Evolutionary conservation across 129 eudicot genomes (phyloP).

Genomic region (Smallanthus sonchifolius): DNA sequence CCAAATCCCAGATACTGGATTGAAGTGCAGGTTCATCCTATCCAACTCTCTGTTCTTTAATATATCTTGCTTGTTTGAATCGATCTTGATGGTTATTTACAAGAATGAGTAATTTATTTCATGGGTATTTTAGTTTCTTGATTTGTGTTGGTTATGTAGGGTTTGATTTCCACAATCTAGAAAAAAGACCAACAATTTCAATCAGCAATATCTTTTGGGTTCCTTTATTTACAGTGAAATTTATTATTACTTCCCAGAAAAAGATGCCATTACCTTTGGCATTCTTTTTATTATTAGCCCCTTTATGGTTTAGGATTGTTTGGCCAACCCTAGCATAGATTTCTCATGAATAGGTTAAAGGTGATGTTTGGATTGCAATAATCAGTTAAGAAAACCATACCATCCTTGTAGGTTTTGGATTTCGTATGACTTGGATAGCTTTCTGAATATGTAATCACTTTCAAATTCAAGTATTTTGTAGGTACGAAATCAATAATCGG

Average conservation of each 20-base stretch:
- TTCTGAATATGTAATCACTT: too few relatives aligned
- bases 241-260: neutral
- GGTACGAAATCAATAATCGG: too few relatives aligned
- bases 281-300: neutral
- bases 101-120: neutral
- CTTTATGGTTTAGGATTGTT: slow-evolving; percentile 1
- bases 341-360: neutral
- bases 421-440: too few relatives aligned
- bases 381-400: neutral
- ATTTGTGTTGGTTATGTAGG: slow-evolving; percentile 6
- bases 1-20: slow-evolving; percentile 5
- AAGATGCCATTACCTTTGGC: neutral
- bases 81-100: neutral
- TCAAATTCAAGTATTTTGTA: too few relatives aligned
- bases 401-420: neutral
- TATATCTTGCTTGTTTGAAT: neutral
- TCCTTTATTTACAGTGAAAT: neutral
- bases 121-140: slow-evolving; percentile 14
- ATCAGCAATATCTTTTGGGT: slow-evolving; percentile 8
- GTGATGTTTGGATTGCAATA: slow-evolving; percentile 7
- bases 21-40: slow-evolving; percentile 25
- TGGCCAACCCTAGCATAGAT: slow-evolving; percentile 11
- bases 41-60: neutral
- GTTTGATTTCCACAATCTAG: neutral
- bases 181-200: neutral